Evolutionary conservation across 163 green algal genomes (phyloP).

Genomic region (Volvox carteri): DNA sequence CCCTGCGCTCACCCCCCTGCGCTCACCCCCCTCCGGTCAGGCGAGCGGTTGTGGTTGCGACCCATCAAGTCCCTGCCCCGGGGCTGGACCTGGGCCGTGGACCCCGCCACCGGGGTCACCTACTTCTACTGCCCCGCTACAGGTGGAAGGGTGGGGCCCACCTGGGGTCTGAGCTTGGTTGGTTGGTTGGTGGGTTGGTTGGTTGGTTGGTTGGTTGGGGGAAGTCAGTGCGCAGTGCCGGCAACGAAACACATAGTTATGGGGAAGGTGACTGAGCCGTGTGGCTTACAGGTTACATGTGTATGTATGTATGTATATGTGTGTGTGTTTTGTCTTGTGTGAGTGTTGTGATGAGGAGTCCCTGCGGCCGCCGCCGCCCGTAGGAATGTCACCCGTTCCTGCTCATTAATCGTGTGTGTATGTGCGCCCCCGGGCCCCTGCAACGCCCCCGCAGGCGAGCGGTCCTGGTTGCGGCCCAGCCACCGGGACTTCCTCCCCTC

Average conservation of each 20-base stretch:
- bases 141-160: conserved; percentile 61
- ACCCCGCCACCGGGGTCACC: conserved; percentile 68
- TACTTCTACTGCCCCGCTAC: conserved; percentile 85
- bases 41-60: conserved; percentile 77
- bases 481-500: conserved; percentile 55
- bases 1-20: background rate
- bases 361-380: no score
- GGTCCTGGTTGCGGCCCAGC: conserved; percentile 78
- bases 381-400: no score
- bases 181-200: background rate
- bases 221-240: no score
- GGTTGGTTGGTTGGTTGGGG: no score
- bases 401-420: background rate
- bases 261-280: no score
- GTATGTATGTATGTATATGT: background rate
- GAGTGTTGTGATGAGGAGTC: background rate
- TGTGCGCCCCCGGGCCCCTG: background rate
- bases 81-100: conserved; percentile 77
- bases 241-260: no score
- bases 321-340: background rate
- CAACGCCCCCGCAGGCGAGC: conserved; percentile 43
- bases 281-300: background rate
- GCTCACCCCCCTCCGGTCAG: background rate
- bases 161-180: background rate
- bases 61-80: conserved; percentile 72